Evolutionary conservation across 2,329 filamentous ascomycete species (phyloP), one percentile per base, ranked within the genome.

Genomic region (Fusarium armeniacum): DNA sequence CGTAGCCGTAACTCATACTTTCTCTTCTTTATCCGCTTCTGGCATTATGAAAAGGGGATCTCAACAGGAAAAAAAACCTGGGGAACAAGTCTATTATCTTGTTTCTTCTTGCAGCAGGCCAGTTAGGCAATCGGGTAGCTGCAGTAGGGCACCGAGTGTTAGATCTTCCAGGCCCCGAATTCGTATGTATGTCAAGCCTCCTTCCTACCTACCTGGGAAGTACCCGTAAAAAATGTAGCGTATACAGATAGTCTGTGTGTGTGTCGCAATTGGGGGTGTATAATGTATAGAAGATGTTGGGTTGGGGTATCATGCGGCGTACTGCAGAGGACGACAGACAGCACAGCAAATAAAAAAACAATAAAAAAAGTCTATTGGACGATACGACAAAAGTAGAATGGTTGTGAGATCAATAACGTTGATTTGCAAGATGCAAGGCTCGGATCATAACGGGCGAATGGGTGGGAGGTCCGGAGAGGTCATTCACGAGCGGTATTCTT

Each of bases 1-100:
- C 61, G 63, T 70, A 76, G 72, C 63, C 33, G 68, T 75, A 75
- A 75, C 73, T 83, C 82, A 83, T 84, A 83, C 81, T 83, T 80
- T 73, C 66, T 73, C 58, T 74, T 75, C 75, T 70, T 73, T 74
- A 54, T 73, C 67, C 63, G 65, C 71, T 53, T 66, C 71, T 66
- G 74, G 69, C 73, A 75, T 75, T 51, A 73, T 67, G 67, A 68
- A 65, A 70, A 66, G 61, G 26, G 49, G 26, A 60, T 67, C 61
- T 68, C 43, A 49, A 65, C 51, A 62, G 40, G 53, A 40, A 69
- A 73, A 69, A 76, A 72, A 67, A 74, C 69, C 70, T 61, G 77
- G 73, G 72, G 71, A 70, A 67, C 67, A 72, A 72, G 66, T 77
- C 71, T 78, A 78, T 77, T 77, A 73, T 76, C 72, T 75, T 71